These are phyloP conservation scores for Biscutella laevigata DNA, from an alignment of 441 rosid species.

Conservation along the genomic window DNA sequence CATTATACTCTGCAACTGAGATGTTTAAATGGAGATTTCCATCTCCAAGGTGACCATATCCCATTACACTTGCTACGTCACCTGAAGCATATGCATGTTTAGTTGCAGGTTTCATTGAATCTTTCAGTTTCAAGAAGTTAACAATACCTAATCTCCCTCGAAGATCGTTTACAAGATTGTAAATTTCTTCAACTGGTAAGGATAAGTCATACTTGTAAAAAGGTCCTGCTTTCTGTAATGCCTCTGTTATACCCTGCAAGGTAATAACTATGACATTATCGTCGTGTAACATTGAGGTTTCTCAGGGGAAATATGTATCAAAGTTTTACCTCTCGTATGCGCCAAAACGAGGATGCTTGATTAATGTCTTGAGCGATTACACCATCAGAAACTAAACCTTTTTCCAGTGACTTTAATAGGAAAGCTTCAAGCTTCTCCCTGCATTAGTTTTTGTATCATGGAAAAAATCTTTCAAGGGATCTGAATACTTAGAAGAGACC, in stretches of 20 bases:
- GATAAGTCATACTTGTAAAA: slow-evolving; percentile 88
- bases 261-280: background rate
- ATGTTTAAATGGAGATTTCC: slow-evolving; percentile 88
- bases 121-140: background rate
- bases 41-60: slow-evolving; percentile 91
- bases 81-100: slow-evolving; percentile 34
- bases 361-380: slow-evolving; percentile 87
- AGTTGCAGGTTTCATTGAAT: background rate
- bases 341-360: slow-evolving; percentile 89
- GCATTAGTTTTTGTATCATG: slow-evolving; percentile 14
- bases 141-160: slow-evolving; percentile 57
- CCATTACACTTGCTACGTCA: slow-evolving; percentile 61
- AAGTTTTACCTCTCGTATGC: slow-evolving; percentile 62
- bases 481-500: slow-evolving; percentile 2
- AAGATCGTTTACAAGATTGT: slow-evolving; percentile 74
- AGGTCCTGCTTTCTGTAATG: slow-evolving; percentile 78
- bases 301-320: background rate
- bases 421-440: slow-evolving; percentile 94
- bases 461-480: background rate
- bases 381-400: slow-evolving; percentile 81
- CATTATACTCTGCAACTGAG: slow-evolving; percentile 57
- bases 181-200: slow-evolving; percentile 74
- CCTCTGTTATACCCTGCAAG: slow-evolving; percentile 77
- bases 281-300: background rate
- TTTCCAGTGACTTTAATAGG: slow-evolving; percentile 62